Base-by-base conservation (phyloP, 257 asterid genomes). In the Solanum bulbocastanum region DNA sequence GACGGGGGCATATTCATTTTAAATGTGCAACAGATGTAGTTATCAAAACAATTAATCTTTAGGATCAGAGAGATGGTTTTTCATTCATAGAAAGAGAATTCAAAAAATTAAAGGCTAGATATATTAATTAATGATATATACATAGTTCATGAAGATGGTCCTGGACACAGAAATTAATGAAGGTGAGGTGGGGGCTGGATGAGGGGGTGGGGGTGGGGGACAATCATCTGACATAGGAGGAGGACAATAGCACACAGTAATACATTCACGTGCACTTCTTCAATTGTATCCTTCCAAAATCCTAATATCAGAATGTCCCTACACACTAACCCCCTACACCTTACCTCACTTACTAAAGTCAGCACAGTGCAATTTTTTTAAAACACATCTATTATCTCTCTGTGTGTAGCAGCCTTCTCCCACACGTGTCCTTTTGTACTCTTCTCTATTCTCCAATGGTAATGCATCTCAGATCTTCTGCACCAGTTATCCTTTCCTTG, bases 231-330 rank as follows among this genome's bases (percentile, higher is more conserved):
- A 79, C 91, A 90, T 89, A 83, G 86, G 71, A 85, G 89, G 66
- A 79, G 66, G 85, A 79, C 85, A 79, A 79, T 44, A 44, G 85
- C 85, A 79, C 92, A 90, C 89, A 90, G 94, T 91, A 88, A 91
- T 92, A 91, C 88, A 88, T 93, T 94, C 97, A 94, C 97, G 97
- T 94, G 97, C 95, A 94, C 94, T 86, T 93, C 91, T 87, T 82
- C 88, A 83, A 56, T 87, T 68, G 82, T 74, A 79, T 56, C 76
- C 65, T 76, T 92, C 87, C 89, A 79, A 79, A 79, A 79, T 79
- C 85, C 85, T 15, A 89, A 90, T 83, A 76, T 92, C 93, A 92
- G 94, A 91, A 93, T 92, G 93, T 92, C 96, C 75, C 92, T 90
- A 90, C 88, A 22, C 7, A 14, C 20, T 15, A 46, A 2, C 16